phyloP scores from a whole-genome alignment of 2,329 filamentous ascomycete species.

The Mycocentrospora acerina region DNA sequence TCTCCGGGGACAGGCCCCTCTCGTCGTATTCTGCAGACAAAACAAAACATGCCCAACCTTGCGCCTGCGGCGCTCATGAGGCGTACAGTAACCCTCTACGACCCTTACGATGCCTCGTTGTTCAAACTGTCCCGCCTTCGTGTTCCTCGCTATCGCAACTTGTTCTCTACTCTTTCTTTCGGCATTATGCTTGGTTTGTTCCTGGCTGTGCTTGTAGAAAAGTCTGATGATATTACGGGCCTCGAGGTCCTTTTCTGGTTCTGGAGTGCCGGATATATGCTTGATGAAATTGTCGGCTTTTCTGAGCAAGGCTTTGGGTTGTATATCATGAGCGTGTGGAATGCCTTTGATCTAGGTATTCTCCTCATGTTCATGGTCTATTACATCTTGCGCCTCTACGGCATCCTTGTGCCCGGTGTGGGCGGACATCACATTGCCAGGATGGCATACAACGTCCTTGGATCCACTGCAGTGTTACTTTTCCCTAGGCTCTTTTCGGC shows the following conservation, averaged over 20 bases:
- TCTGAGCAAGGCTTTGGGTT: conserved; percentile 95
- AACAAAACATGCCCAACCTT: conserved; percentile 25
- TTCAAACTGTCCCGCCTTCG: conserved; percentile 89
- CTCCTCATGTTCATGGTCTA: conserved; percentile 82
- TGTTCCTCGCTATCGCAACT: conserved; percentile 87
- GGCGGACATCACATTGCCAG: conserved; percentile 69
- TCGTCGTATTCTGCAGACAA: conserved; percentile 27
- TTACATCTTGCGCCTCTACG: conserved; percentile 86
- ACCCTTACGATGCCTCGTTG: conserved; percentile 83
- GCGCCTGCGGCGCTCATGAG: conserved; percentile 50
- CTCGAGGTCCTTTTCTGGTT: conserved; percentile 94
- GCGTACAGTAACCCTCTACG: conserved; percentile 82
- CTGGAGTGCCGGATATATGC: conserved; percentile 96
- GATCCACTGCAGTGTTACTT: conserved; percentile 84
- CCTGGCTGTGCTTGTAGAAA: conserved; percentile 74
- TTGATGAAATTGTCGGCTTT: conserved; percentile 93
- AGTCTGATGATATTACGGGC: conserved; percentile 77
- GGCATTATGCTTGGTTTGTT: conserved; percentile 83
- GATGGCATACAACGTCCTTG: conserved; percentile 91
- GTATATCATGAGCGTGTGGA: conserved; percentile 98
- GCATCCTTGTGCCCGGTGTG: conserved; percentile 77
- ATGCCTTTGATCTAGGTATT: conserved; percentile 90
- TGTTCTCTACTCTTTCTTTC: conserved; percentile 85
- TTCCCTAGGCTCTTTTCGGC: conserved; percentile 91
- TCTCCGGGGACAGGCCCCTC: conserved; percentile 36